Evolutionary conservation across 768 basidiomycete genomes (phyloP), one percentile per base, ranked within the genome.

Genomic region (Sarcodon sp.): DNA sequence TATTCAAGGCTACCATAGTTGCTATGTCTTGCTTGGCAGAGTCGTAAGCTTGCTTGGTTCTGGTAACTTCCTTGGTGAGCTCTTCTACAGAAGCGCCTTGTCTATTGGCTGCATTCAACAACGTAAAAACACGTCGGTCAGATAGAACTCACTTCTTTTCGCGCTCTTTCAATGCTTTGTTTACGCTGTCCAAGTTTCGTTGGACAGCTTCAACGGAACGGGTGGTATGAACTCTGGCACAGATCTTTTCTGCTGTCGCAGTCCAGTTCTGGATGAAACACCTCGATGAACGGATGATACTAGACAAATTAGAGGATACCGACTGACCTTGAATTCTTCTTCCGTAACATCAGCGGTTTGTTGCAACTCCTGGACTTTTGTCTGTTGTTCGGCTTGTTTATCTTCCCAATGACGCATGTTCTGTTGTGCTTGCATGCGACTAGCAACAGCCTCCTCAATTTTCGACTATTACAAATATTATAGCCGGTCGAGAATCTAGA

Each of bases 11-110:
- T 10, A 70, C 60, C 70, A 88, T 77, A 36, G 77, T 75, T 49
- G 70, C 79, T 41, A 89, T 67, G 47, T 85, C 81, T 38, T 58
- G 66, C 49, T 79, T 72, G 0, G 80, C 84, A 13, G 66, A 75
- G 3, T 83, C 73, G 10, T 83, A 65, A 21, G 70, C 73, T 5
- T 68, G 70, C 54, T 74, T 74, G 9, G 82, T 77, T 49, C 72
- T 77, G 59, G 80, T 80, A 16, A 91, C 69, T 55, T 87, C 78
- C 10, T 70, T 66, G 0, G 80, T 75, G 71, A 94, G 77, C 45
- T 89, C 79, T 46, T 88, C 87, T 5, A 89, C 75, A 1, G 79
- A 74, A 0, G 80, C 79, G 7, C 89, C 88, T 46, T 88, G 79
- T 36, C 84, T 88, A 48, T 7, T n/a, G 35, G 13, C 32, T 31